These are phyloP conservation scores for Avena sativa DNA, from an alignment of 176 grass and related monocot genomes.

Conservation along the genomic window DNA sequence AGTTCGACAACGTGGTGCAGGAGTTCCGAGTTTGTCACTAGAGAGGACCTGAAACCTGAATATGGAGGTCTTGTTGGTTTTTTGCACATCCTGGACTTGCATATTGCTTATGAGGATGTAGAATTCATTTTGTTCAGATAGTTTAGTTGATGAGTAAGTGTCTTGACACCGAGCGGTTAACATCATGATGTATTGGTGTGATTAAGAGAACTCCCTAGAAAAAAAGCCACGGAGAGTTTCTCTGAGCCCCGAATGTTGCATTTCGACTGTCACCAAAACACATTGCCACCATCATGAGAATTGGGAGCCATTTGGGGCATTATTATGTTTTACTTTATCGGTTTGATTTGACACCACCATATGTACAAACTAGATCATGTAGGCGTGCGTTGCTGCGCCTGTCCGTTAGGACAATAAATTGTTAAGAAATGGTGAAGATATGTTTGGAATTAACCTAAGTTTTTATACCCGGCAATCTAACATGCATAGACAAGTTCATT, in stretches of 20 bases:
- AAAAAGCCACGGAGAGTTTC: too few relatives aligned
- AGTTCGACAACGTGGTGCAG: constrained; percentile 60
- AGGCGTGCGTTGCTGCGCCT: too few relatives aligned
- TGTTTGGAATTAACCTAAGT: too few relatives aligned
- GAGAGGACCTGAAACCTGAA: constrained; percentile 47
- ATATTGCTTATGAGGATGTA: constrained; percentile 36
- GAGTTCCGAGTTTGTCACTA: constrained; percentile 51
- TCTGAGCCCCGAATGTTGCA: background rate
- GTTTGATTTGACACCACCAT: too few relatives aligned
- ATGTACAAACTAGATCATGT: too few relatives aligned
- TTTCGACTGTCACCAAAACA: background rate
- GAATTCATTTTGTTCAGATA: too few relatives aligned
- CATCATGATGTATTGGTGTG: background rate
- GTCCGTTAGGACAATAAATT: too few relatives aligned
- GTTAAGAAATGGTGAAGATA: too few relatives aligned
- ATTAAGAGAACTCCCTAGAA: background rate
- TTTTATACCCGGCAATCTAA: too few relatives aligned
- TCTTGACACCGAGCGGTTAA: background rate
- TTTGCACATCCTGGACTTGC: constrained; percentile 38
- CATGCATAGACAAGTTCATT: too few relatives aligned
- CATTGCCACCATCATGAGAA: background rate
- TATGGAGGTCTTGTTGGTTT: constrained; percentile 39
- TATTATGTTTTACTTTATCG: too few relatives aligned
- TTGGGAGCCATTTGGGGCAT: too few relatives aligned
- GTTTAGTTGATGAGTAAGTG: background rate